Conservation (phyloP, 106 monocot species). For the Allium fistulosum region DNA sequence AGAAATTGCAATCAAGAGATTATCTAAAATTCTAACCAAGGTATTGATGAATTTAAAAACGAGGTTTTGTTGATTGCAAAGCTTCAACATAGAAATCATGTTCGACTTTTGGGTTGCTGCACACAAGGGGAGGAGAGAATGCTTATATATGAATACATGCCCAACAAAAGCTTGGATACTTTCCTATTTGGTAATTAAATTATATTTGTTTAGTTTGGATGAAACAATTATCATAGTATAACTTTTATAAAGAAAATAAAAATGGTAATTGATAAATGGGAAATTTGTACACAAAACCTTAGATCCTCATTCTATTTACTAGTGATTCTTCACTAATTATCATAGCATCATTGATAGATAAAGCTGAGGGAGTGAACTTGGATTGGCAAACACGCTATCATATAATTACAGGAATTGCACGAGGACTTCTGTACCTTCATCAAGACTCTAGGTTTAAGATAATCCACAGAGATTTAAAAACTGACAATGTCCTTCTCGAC, state of each 20-base stretch:
- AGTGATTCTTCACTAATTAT: neutral
- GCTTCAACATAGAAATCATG: constrained; percentile 40
- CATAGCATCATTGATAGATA: constrained; percentile 1
- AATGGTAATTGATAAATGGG: no score
- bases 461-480: constrained; percentile 14
- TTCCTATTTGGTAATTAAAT: constrained; percentile 5
- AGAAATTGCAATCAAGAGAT: constrained; percentile 44
- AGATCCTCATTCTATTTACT: no score
- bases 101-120: constrained; percentile 38
- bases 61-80: constrained; percentile 39
- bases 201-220: constrained; percentile 1
- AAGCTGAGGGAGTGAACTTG: neutral
- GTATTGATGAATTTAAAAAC: constrained; percentile 27
- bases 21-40: constrained; percentile 34
- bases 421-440: constrained; percentile 17
- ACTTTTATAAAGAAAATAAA: no score
- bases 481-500: constrained; percentile 14
- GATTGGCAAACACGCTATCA: constrained; percentile 7
- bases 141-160: constrained; percentile 14
- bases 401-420: constrained; percentile 10
- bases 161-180: constrained; percentile 10
- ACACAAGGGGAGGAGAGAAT: constrained; percentile 31
- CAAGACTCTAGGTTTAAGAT: constrained; percentile 9
- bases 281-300: no score
- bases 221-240: neutral